Conservation (phyloP, 2,329 filamentous ascomycete species). For the Claviceps sp. region DNA sequence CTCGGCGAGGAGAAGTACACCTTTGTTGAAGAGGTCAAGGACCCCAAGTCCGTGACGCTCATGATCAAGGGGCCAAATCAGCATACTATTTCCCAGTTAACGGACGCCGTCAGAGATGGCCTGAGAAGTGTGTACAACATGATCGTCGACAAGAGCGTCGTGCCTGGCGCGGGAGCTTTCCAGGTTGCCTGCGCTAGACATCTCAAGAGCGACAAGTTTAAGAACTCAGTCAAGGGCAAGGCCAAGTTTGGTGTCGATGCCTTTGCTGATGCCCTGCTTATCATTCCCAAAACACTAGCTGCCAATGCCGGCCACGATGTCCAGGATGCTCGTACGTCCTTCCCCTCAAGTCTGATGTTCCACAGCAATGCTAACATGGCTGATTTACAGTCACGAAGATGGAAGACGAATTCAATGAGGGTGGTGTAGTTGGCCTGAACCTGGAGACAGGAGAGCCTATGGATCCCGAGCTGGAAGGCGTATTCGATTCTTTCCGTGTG, state of each 20-base stretch:
- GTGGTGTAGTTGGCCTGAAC: constrained; percentile 76
- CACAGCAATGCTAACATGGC: background rate
- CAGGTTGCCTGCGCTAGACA: constrained; percentile 86
- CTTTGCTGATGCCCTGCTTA: constrained; percentile 84
- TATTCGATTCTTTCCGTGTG: constrained; percentile 94
- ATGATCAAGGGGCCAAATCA: constrained; percentile 96
- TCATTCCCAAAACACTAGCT: constrained; percentile 95
- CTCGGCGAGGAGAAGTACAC: constrained; percentile 98
- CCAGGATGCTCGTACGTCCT: constrained; percentile 72
- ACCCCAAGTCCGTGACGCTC: constrained; percentile 93
- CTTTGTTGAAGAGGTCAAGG: constrained; percentile 96
- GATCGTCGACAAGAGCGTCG: constrained; percentile 94
- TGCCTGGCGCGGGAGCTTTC: constrained; percentile 90
- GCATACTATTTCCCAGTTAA: constrained; percentile 94
- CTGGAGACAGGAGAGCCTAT: constrained; percentile 80
- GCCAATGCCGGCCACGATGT: constrained; percentile 95
- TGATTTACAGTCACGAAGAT: constrained; percentile 56
- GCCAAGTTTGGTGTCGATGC: constrained; percentile 91
- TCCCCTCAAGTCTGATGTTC: constrained; percentile 6
- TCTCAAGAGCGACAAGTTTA: constrained; percentile 74
- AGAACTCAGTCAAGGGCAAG: constrained; percentile 91
- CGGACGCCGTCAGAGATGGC: constrained; percentile 89
- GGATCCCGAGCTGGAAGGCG: constrained; percentile 84
- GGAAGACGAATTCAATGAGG: constrained; percentile 74
- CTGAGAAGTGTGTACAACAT: constrained; percentile 97